Evolutionary conservation across 1,139 yeast species (phyloP).

Genomic region (Kodamaea fungicola): DNA sequence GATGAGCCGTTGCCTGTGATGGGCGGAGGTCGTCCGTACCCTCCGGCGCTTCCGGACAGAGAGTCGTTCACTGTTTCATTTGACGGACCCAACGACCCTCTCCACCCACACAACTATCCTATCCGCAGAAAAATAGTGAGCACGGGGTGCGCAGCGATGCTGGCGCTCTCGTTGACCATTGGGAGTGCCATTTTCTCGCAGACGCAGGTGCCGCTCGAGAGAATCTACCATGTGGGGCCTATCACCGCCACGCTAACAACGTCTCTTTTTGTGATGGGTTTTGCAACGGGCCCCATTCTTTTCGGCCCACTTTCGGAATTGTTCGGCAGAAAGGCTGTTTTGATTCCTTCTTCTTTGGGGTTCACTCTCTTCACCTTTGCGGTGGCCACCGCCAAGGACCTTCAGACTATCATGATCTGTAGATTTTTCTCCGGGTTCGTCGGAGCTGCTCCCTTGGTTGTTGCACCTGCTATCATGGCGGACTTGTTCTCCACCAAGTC

Average conservation of each 20-base stretch:
- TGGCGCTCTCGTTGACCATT: slow-evolving; percentile 45
- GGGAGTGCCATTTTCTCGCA: slow-evolving; percentile 67
- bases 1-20: slow-evolving; percentile 38
- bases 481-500: slow-evolving; percentile 60
- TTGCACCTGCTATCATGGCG: slow-evolving; percentile 80
- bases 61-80: slow-evolving; percentile 53
- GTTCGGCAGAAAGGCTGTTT: slow-evolving; percentile 63
- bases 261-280: slow-evolving; percentile 73
- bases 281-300: slow-evolving; percentile 76
- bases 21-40: slow-evolving; percentile 57
- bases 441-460: slow-evolving; percentile 80
- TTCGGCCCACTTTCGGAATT: slow-evolving; percentile 82
- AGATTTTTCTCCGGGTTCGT: slow-evolving; percentile 73
- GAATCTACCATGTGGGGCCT: slow-evolving; percentile 46
- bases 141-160: slow-evolving; percentile 16
- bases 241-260: slow-evolving; percentile 63
- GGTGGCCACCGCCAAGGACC: slow-evolving; percentile 66
- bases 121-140: slow-evolving; percentile 29
- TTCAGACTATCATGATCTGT: slow-evolving; percentile 69
- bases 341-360: slow-evolving; percentile 53
- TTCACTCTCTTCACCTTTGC: slow-evolving; percentile 64
- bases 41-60: slow-evolving; percentile 49
- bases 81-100: slow-evolving; percentile 60
- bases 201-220: slow-evolving; percentile 40
- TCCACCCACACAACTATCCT: slow-evolving; percentile 63